Base-by-base conservation (phyloP, 331 rosid genomes). In the Phaseolus coccineus region DNA sequence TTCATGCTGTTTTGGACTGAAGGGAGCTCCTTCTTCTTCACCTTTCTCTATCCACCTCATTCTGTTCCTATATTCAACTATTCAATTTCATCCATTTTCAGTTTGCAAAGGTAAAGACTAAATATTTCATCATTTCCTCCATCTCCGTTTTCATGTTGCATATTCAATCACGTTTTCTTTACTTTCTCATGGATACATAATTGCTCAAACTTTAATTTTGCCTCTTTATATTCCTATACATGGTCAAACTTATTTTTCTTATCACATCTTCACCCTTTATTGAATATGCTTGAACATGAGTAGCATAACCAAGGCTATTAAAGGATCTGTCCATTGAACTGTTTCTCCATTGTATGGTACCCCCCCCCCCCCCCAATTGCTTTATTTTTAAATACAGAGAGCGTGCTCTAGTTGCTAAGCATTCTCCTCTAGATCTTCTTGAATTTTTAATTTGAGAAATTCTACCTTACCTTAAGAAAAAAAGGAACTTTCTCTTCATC, bases 11-110 rank as follows among this genome's bases (percentile, higher is more conserved):
- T 87, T 85, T 91, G 96, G 96, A 88, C 91, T 88, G 90, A 88
- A 91, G 93, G 91, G 96, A 84, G 91, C 96, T 91, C 96, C 89
- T 82, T 88, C 19, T 88, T 88, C 90, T 89, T 86, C 88, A 79
- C 42, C 81, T 89, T 87, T 85, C 51, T 71, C 35, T 69, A 11
- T 66, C 5, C 4, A 30, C 25, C 11, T 39, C 46, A 40, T 8
- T 8, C 12, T 2, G 0, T 6, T 63, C 7, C 58, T 56, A 37
- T 40, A 68, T 56, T 53, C 5, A 42, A n/a, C 37, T 68, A 12
- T 44, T 37, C 57, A 52, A 39, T 62, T 30, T 76, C 40, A 25
- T 31, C 33, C 1, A 53, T 50, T 77, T 66, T 28, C 42, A 50
- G 42, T 39, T 39, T 68, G 52, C 19, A 25, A 40, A 33, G 39